Conservation (phyloP, 306 rosid species). For the Dryas drummondii region DNA sequence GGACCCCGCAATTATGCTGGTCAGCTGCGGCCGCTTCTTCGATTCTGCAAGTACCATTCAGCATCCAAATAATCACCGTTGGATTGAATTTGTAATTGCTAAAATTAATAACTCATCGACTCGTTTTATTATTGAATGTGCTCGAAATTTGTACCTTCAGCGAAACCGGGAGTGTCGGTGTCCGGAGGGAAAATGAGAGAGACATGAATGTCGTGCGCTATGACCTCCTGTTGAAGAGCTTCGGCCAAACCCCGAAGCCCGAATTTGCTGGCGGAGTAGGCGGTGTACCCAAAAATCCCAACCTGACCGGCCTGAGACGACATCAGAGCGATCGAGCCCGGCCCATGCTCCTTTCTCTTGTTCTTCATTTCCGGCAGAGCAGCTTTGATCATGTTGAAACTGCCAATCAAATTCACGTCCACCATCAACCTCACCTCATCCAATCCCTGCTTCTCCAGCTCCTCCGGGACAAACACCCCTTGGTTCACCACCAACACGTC, state of each 20-base stretch:
- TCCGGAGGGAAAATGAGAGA: conserved; percentile 91
- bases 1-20: conserved; percentile 63
- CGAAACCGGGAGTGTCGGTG: conserved; percentile 82
- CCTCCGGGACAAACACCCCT: conserved; percentile 68
- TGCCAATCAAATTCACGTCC: conserved; percentile 80
- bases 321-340: conserved; percentile 73
- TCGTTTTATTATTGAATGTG: neutral
- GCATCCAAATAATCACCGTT: no score
- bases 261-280: conserved; percentile 87
- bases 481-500: conserved; percentile 79
- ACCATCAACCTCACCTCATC: conserved; percentile 72
- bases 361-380: conserved; percentile 69
- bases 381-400: conserved; percentile 77
- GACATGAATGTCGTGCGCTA: conserved; percentile 68
- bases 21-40: conserved; percentile 69
- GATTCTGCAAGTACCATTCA: conserved; percentile 43
- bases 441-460: conserved; percentile 70
- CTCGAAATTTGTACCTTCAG: conserved; percentile 49
- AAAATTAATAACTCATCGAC: conserved; percentile 10
- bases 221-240: conserved; percentile 88
- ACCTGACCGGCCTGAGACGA: conserved; percentile 99
- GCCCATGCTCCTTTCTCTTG: conserved; percentile 47
- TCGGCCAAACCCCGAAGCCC: conserved; percentile 90
- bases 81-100: conserved; percentile 6
- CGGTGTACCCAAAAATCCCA: conserved; percentile 87